These are phyloP conservation scores for Salix caprea DNA, from an alignment of 345 rosid species.

Conservation along the genomic window DNA sequence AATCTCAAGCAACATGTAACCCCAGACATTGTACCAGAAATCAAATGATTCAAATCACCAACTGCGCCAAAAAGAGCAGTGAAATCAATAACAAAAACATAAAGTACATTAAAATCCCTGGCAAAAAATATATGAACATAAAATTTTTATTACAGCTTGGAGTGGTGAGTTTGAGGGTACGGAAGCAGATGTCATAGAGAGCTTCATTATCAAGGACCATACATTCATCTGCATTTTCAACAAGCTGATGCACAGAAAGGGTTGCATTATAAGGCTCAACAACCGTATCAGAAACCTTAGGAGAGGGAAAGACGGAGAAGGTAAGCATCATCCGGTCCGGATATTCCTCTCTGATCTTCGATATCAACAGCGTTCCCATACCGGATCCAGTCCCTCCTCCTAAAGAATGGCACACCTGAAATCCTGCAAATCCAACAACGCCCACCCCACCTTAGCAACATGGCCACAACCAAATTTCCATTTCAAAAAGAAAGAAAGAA, in stretches of 20 bases:
- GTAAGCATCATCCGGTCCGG: slow-evolving; percentile 74
- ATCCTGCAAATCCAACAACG: slow-evolving; percentile 29
- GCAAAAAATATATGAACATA: background rate
- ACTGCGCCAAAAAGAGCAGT: slow-evolving; percentile 27
- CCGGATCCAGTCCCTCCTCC: slow-evolving; percentile 72
- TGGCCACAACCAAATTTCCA: background rate
- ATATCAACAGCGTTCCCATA: slow-evolving; percentile 63
- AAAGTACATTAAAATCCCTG: background rate
- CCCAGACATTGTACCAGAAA: slow-evolving; percentile 73
- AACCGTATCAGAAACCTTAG: slow-evolving; percentile 69
- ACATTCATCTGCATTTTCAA: slow-evolving; percentile 62
- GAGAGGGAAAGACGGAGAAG: slow-evolving; percentile 66
- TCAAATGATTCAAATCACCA: slow-evolving; percentile 65
- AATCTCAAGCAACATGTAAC: slow-evolving; percentile 71
- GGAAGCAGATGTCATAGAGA: slow-evolving; percentile 63
- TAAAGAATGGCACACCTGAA: slow-evolving; percentile 61
- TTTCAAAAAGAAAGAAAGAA: background rate
- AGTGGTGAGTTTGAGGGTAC: slow-evolving; percentile 57
- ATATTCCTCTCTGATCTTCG: slow-evolving; percentile 68
- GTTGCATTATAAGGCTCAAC: slow-evolving; percentile 72
- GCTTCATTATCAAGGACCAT: slow-evolving; percentile 66
- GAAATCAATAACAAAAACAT: background rate
- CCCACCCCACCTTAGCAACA: background rate
- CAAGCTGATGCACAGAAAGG: slow-evolving; percentile 62
- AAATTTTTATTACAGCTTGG: slow-evolving; percentile 43